Base-by-base conservation (phyloP, 169 alveolate species). In the Cryptosporidium muris region DNA sequence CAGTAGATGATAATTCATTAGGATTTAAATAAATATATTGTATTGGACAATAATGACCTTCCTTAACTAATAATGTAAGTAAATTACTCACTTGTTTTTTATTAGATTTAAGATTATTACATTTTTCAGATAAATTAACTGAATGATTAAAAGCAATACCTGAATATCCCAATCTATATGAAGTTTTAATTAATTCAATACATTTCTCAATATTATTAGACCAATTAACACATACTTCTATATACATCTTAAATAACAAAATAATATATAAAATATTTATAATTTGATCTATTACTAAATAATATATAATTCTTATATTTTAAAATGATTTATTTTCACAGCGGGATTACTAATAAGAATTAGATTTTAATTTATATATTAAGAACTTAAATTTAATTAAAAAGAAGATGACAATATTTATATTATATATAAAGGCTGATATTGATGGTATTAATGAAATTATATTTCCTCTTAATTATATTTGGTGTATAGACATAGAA, bases 221-320 rank as follows among this genome's bases (percentile, higher is more conserved):
- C 85, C 85, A 74, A n/a, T 47, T 58, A 58, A 74, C 85, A 25
- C 85, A 74, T 16, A 74, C n/a, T 38, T 74, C 85, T 58, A 74
- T 58, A 14, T 68, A 58, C 85, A 74, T 74, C 45, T 49, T 49
- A 49, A 49, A 49, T 49, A 49, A 49, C 12, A 49, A 49, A 49
- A 9, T 49, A 49, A 9, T 9, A 1, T 1, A 49, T 49, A 49
- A 49, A 49, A 9, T 12, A 9, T 9, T 49, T 49, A 0, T 49
- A 25, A 25, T 25, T 25, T 25, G 0, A 25, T 25, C 0, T 25
- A 25, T 25, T 25, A 25, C 25, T 25, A 25, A 25, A 25, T 25
- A 25, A 25, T 25, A 25, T 25, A 25, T 25, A 25, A 25, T 25
- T 25, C 25, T 25, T 25, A 25, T 25, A 25, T 25, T 25, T 25